phyloP scores from a whole-genome alignment of 2,329 filamentous ascomycete species.

The Dichotomopilus funicola region DNA sequence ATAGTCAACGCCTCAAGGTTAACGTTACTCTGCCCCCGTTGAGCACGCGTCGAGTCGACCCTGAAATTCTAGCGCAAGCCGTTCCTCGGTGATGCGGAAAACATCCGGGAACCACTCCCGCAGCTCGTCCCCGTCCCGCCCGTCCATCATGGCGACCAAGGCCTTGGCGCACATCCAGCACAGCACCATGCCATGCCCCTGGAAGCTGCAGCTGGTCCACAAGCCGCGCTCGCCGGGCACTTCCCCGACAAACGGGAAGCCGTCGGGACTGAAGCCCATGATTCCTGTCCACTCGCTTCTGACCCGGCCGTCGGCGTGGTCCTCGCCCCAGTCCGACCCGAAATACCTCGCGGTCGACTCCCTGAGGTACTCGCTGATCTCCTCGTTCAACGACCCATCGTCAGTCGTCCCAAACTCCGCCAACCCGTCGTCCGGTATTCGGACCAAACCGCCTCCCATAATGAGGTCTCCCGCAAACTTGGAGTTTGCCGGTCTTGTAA shows the following conservation, averaged over 20 bases:
- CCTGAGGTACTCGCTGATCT: conserved; percentile 42
- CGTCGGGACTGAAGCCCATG: conserved; percentile 50
- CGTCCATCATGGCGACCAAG: conserved; percentile 47
- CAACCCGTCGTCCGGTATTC: conserved; percentile 36
- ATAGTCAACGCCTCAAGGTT: not conserved
- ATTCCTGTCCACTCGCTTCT: conserved; percentile 48
- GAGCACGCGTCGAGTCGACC: conserved; percentile 24
- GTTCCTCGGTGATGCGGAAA: conserved; percentile 41
- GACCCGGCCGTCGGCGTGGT: conserved; percentile 35
- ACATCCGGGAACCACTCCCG: conserved; percentile 46
- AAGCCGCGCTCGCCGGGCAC: conserved; percentile 40
- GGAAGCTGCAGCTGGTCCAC: conserved; percentile 54
- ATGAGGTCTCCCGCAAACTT: conserved; percentile 46
- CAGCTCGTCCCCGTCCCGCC: conserved; percentile 28
- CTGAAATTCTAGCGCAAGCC: conserved; percentile 34
- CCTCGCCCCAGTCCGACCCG: conserved; percentile 44
- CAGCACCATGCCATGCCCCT: conserved; percentile 61
- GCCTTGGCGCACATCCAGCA: conserved; percentile 55
- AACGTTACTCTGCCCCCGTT: not conserved
- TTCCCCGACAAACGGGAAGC: conserved; percentile 46
- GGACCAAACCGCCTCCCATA: conserved; percentile 52
- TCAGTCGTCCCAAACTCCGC: conserved; percentile 49
- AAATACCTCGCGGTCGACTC: conserved; percentile 44
- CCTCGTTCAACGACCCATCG: conserved; percentile 46
- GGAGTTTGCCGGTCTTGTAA: conserved; percentile 45